Evolutionary conservation across 345 rosid genomes (phyloP).

Genomic region (Anacardium occidentale): DNA sequence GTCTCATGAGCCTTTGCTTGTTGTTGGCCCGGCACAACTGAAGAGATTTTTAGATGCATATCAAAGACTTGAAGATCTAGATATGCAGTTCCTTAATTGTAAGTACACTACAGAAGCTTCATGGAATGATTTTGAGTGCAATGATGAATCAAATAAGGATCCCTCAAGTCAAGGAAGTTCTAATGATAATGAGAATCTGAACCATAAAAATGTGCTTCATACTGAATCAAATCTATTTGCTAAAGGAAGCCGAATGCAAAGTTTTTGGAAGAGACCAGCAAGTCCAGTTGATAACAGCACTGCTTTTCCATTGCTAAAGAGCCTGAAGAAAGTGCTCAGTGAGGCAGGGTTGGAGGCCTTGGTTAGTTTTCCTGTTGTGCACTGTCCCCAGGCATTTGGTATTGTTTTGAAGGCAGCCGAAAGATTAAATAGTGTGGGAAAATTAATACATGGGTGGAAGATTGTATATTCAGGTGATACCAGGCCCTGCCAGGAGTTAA

Average conservation of each 20-base stretch:
- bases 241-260: conserved; percentile 73
- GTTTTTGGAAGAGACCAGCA: conserved; percentile 56
- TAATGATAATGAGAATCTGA: background rate
- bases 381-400: conserved; percentile 91
- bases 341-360: conserved; percentile 65
- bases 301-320: conserved; percentile 44
- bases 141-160: conserved; percentile 26
- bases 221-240: conserved; percentile 51
- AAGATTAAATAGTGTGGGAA: conserved; percentile 59
- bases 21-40: conserved; percentile 75
- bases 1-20: conserved; percentile 73
- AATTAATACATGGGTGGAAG: conserved; percentile 89
- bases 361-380: conserved; percentile 90
- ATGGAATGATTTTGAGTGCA: conserved; percentile 50
- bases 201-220: conserved; percentile 17
- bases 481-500: conserved; percentile 76
- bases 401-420: conserved; percentile 65
- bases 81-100: conserved; percentile 87
- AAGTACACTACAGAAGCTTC: conserved; percentile 62
- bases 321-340: conserved; percentile 52
- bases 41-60: conserved; percentile 83
- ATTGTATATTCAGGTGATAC: conserved; percentile 94
- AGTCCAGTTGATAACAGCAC: conserved; percentile 43
- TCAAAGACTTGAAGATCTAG: conserved; percentile 85
- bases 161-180: conserved; percentile 29